Percentiles rank a stretch among this genome's conserved stretches.
phyloP scores from a whole-genome alignment of 2,329 filamentous ascomycete species.

The Beauveria sp. region DNA sequence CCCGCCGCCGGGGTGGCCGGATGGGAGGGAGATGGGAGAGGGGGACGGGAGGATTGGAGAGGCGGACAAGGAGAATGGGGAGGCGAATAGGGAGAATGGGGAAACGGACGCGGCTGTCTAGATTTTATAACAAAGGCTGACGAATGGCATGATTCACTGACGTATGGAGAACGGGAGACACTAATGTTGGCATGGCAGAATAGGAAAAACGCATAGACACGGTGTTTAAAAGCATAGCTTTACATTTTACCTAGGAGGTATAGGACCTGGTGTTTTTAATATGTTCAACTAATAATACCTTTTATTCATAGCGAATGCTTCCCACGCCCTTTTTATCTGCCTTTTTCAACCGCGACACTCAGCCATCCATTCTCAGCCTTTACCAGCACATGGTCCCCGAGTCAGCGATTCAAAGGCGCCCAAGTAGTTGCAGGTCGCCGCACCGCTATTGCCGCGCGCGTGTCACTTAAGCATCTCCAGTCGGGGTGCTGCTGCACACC shows the following conservation, averaged over 20 bases:
- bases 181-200: background rate
- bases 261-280: background rate
- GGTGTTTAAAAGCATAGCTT: background rate
- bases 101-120: no score
- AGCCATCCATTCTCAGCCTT: no score
- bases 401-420: no score
- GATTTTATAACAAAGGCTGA: no score
- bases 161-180: background rate
- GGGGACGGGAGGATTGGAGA: no score
- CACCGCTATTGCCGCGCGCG: background rate
- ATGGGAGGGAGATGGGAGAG: no score
- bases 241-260: background rate
- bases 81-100: no score
- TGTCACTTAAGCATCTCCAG: background rate
- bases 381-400: no score
- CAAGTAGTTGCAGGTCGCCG: no score
- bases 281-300: background rate
- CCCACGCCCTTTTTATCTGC: background rate
- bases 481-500: constrained; percentile 10
- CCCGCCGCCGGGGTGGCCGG: constrained; percentile 13
- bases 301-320: background rate
- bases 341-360: no score
- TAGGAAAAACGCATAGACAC: background rate
- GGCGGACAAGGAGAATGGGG: no score
- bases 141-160: no score